Evolutionary conservation across 2,329 filamentous ascomycete genomes (phyloP).

Genomic region (Lecanicillium sp.): DNA sequence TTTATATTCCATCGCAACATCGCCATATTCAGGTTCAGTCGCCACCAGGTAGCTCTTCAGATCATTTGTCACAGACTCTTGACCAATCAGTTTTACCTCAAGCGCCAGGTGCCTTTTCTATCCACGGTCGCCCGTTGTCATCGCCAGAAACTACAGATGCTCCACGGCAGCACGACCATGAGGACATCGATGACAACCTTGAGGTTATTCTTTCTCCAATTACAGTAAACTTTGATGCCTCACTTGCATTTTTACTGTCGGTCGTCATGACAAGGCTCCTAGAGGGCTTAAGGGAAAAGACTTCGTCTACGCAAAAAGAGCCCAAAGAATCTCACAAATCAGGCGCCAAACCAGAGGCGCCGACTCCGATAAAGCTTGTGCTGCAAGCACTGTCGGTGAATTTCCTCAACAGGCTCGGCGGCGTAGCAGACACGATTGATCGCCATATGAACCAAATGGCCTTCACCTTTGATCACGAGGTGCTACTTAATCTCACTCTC

Average conservation of each 20-base stretch:
- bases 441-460: slow-evolving; percentile 32
- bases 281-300: slow-evolving; percentile 29
- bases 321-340: slow-evolving; percentile 18
- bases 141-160: not conserved
- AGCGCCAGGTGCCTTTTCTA: slow-evolving; percentile 54
- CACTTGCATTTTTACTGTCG: slow-evolving; percentile 45
- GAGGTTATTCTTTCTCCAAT: slow-evolving; percentile 46
- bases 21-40: slow-evolving; percentile 31
- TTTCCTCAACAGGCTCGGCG: slow-evolving; percentile 46
- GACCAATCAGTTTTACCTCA: slow-evolving; percentile 36
- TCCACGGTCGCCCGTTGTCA: slow-evolving; percentile 21
- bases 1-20: slow-evolving; percentile 45
- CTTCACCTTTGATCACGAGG: slow-evolving; percentile 27
- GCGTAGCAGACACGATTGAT: slow-evolving; percentile 41
- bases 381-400: slow-evolving; percentile 43
- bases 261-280: slow-evolving; percentile 42
- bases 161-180: slow-evolving; percentile 4
- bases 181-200: slow-evolving; percentile 23
- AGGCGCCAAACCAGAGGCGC: not conserved
- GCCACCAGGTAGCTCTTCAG: slow-evolving; percentile 17
- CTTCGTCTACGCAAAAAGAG: slow-evolving; percentile 1
- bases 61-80: slow-evolving; percentile 22
- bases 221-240: slow-evolving; percentile 45
- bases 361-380: slow-evolving; percentile 28
- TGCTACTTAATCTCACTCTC: slow-evolving; percentile 11